Conservation (phyloP, 371 early-diverging fungal genomes). For the Dinochytrium kinnereticum region DNA sequence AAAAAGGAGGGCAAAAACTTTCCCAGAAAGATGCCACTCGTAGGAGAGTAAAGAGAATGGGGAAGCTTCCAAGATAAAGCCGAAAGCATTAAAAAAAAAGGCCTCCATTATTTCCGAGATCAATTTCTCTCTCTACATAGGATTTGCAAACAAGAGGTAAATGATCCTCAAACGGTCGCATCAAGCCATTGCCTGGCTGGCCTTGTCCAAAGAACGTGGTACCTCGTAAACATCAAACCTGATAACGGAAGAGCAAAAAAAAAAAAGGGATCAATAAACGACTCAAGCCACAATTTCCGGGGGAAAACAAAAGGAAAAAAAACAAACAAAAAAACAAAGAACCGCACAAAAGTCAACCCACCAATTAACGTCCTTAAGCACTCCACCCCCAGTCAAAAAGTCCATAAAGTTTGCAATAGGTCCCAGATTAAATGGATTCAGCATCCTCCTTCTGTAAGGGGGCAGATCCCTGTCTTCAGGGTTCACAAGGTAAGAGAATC, state of each 20-base stretch:
- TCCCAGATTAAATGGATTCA: constrained; percentile 71
- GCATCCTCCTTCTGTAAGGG: constrained; percentile 40
- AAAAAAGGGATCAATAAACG: not conserved
- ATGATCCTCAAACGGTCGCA: too few relatives aligned
- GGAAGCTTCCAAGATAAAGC: too few relatives aligned
- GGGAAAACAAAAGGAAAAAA: too few relatives aligned
- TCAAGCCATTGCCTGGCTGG: not conserved
- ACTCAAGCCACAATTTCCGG: too few relatives aligned
- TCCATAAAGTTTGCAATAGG: constrained; percentile 74
- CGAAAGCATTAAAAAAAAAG: too few relatives aligned
- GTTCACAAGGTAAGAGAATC: constrained; percentile 51
- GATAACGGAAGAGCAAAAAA: not conserved
- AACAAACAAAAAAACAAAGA: not conserved
- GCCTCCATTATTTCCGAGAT: too few relatives aligned
- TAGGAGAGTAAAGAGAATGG: too few relatives aligned
- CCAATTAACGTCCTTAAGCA: constrained; percentile 33
- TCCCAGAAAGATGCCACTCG: too few relatives aligned
- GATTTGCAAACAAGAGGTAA: too few relatives aligned
- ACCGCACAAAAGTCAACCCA: not conserved
- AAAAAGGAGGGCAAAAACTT: too few relatives aligned
- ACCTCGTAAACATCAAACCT: constrained; percentile 13
- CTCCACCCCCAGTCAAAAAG: constrained; percentile 74
- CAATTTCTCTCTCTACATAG: too few relatives aligned
- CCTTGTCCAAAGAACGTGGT: constrained; percentile 6
- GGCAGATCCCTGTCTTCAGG: constrained; percentile 47